A percentile compares a stretch with the other conserved stretches of the same genome.
Evolutionary conservation across 345 rosid species (phyloP).

Genomic region (Toxicodendron radicans): DNA sequence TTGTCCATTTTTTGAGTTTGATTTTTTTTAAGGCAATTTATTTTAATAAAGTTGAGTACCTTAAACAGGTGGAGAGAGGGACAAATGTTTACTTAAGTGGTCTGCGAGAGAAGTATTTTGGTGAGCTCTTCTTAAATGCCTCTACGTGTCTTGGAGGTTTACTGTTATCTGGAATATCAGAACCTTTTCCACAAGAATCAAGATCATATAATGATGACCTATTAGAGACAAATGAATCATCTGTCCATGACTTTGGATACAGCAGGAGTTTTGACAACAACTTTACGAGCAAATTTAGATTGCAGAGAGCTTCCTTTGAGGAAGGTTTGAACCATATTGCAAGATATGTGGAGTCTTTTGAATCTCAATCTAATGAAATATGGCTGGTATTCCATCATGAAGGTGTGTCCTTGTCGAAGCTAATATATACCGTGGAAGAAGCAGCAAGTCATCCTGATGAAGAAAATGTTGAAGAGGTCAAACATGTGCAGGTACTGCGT

Average conservation of each 20-base stretch:
- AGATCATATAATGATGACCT: slow-evolving; percentile 26
- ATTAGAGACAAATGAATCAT: slow-evolving; percentile 29
- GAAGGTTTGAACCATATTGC: slow-evolving; percentile 90
- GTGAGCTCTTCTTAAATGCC: slow-evolving; percentile 80
- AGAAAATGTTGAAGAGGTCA: slow-evolving; percentile 56
- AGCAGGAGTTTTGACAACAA: slow-evolving; percentile 31
- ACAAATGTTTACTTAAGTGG: slow-evolving; percentile 80
- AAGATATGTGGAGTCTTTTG: slow-evolving; percentile 90
- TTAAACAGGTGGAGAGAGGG: slow-evolving; percentile 89
- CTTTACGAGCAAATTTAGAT: slow-evolving; percentile 28
- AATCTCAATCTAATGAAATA: slow-evolving; percentile 81
- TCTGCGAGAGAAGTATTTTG: slow-evolving; percentile 89
- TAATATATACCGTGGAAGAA: slow-evolving; percentile 75
- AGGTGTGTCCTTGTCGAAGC: slow-evolving; percentile 83
- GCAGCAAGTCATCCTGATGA: slow-evolving; percentile 35
- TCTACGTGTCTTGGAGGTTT: slow-evolving; percentile 47
- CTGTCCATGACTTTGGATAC: slow-evolving; percentile 27
- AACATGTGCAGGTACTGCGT: slow-evolving; percentile 55
- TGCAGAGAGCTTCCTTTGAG: slow-evolving; percentile 37
- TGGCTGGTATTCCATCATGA: slow-evolving; percentile 94
- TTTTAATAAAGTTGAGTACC: slow-evolving; percentile 6
- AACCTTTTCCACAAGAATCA: slow-evolving; percentile 36
- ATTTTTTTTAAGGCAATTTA: slow-evolving; percentile 1
- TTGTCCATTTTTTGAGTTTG: background rate
- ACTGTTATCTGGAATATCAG: slow-evolving; percentile 32